Conservation (phyloP, 2,329 filamentous ascomycete genomes). For the Fusarium praegraminearum region DNA sequence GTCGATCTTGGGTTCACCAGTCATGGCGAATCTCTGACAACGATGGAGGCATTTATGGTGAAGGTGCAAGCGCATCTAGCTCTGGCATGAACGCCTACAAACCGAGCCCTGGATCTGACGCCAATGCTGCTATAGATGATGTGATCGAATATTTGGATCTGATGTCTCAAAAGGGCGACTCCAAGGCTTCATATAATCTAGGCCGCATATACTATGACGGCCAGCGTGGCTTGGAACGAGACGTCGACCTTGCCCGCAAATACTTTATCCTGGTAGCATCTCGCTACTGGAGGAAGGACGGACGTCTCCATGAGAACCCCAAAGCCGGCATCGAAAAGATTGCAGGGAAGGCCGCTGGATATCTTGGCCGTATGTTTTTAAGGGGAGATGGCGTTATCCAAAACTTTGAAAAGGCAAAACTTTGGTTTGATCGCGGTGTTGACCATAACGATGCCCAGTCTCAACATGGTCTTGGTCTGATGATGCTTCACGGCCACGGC, state of each 20-base stretch:
- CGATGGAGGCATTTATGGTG: slow-evolving; percentile 90
- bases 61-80: slow-evolving; percentile 91
- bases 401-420: slow-evolving; percentile 79
- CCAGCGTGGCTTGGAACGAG: slow-evolving; percentile 77
- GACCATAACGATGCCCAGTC: slow-evolving; percentile 82
- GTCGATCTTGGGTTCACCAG: slow-evolving; percentile 80
- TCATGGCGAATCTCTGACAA: slow-evolving; percentile 91
- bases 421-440: slow-evolving; percentile 87
- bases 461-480: slow-evolving; percentile 84
- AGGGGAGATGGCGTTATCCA: slow-evolving; percentile 87
- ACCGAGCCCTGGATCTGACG: slow-evolving; percentile 78
- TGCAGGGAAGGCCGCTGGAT: slow-evolving; percentile 86
- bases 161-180: slow-evolving; percentile 89
- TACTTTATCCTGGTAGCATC: slow-evolving; percentile 86
- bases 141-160: slow-evolving; percentile 94
- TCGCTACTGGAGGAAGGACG: slow-evolving; percentile 84
- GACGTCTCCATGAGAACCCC: slow-evolving; percentile 77
- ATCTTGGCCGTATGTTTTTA: slow-evolving; percentile 88
- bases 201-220: slow-evolving; percentile 92
- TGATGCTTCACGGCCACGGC: slow-evolving; percentile 84
- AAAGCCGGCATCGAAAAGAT: slow-evolving; percentile 79
- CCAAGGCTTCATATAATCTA: slow-evolving; percentile 86
- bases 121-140: slow-evolving; percentile 89
- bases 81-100: slow-evolving; percentile 85
- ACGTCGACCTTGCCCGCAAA: slow-evolving; percentile 78